These are phyloP conservation scores for Aspergillus fumigatiaffinis DNA, from an alignment of 2,329 filamentous ascomycete species.

Conservation along the genomic window DNA sequence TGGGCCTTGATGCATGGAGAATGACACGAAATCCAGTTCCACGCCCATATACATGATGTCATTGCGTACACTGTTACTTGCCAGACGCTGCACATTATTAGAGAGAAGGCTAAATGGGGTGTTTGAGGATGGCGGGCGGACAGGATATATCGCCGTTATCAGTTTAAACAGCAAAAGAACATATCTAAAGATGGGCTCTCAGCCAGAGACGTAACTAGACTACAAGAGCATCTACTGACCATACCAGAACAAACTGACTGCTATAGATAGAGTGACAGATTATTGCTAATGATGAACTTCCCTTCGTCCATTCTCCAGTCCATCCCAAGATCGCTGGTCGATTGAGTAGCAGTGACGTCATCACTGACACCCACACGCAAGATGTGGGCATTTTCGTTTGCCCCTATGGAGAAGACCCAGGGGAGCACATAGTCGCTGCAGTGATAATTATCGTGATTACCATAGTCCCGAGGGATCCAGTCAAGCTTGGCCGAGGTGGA, in stretches of 20 bases:
- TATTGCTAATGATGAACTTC: neutral
- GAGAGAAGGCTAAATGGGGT: neutral
- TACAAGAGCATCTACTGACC: neutral
- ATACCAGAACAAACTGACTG: neutral
- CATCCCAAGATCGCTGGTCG: neutral
- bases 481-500: neutral
- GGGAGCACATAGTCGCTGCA: neutral
- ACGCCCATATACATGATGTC: neutral
- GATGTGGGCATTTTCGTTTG: neutral
- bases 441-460: neutral
- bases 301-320: neutral
- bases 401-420: neutral
- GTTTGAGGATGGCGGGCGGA: neutral
- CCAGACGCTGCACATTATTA: too few species aligned
- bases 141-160: neutral
- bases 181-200: neutral
- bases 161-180: too few species aligned
- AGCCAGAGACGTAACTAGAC: neutral
- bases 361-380: neutral
- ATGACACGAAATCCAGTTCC: neutral
- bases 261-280: neutral
- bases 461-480: neutral
- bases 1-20: neutral
- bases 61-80: neutral
- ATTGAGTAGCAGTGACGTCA: slow-evolving; percentile 10